These are phyloP conservation scores for Sergeia podlipaevii DNA, from an alignment of 208 protist genomes.

Conservation along the genomic window DNA sequence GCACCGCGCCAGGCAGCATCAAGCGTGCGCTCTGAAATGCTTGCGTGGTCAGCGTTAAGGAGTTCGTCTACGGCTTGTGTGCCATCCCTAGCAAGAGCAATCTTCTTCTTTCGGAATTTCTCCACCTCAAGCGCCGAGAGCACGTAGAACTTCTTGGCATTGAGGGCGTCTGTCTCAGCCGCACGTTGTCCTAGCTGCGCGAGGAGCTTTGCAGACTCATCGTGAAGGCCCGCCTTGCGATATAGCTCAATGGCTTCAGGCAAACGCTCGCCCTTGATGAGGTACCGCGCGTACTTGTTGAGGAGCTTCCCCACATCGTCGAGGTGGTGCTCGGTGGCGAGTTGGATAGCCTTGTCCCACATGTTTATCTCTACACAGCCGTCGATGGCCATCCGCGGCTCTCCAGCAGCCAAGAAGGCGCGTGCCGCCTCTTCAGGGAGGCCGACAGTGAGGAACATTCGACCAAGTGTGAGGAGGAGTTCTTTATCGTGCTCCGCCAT, in stretches of 20 bases:
- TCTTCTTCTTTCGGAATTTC: slow-evolving; percentile 68
- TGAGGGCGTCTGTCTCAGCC: slow-evolving; percentile 70
- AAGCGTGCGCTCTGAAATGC: slow-evolving; percentile 67
- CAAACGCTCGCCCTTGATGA: slow-evolving; percentile 86
- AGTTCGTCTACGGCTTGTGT: slow-evolving; percentile 67
- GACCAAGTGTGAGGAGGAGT: slow-evolving; percentile 82
- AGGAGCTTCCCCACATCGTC: slow-evolving; percentile 89
- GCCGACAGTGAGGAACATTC: slow-evolving; percentile 91
- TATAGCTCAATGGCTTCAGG: slow-evolving; percentile 96
- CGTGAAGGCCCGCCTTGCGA: slow-evolving; percentile 93
- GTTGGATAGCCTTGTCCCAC: slow-evolving; percentile 87
- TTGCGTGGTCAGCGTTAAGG: slow-evolving; percentile 60
- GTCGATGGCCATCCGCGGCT: slow-evolving; percentile 91
- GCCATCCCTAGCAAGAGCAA: slow-evolving; percentile 61
- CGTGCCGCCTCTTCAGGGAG: slow-evolving; percentile 83
- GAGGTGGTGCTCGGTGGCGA: slow-evolving; percentile 91
- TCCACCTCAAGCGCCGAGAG: slow-evolving; percentile 95
- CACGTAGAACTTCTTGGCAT: slow-evolving; percentile 96
- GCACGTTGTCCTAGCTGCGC: slow-evolving; percentile 76
- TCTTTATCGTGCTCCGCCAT: slow-evolving; percentile 88
- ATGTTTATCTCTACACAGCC: slow-evolving; percentile 93
- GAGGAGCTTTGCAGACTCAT: slow-evolving; percentile 93
- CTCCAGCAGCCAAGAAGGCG: slow-evolving; percentile 88
- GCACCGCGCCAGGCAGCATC: slow-evolving; percentile 92
- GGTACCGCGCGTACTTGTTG: slow-evolving; percentile 84